These are phyloP conservation scores for Salix udensis DNA, from an alignment of 345 rosid genomes.

Conservation along the genomic window DNA sequence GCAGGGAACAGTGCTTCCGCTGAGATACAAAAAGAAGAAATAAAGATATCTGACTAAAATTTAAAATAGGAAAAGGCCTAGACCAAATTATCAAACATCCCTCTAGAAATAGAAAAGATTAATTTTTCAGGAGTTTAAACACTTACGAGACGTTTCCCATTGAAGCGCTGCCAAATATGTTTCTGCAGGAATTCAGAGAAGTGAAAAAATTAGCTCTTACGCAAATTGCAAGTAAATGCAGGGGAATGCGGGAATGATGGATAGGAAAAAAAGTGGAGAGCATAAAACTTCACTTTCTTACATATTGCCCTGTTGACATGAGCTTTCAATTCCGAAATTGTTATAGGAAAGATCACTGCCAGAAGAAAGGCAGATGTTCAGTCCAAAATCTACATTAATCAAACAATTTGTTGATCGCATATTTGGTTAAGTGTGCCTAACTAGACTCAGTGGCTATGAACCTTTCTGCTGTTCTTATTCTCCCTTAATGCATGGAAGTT, in stretches of 20 bases:
- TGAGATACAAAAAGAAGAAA: no score
- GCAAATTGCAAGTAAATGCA: not conserved
- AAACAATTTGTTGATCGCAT: conserved; percentile 24
- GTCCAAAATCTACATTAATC: no score
- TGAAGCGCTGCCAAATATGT: conserved; percentile 38
- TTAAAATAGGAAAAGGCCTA: no score
- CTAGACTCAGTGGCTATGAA: not conserved
- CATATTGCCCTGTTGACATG: conserved; percentile 13
- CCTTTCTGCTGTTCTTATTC: not conserved
- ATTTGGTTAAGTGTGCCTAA: conserved; percentile 32
- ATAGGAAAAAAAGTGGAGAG: not conserved
- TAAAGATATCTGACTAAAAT: no score
- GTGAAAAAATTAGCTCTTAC: no score
- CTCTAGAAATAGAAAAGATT: no score
- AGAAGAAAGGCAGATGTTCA: not conserved
- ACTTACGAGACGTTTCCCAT: conserved; percentile 25
- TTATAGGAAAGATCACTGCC: conserved; percentile 4
- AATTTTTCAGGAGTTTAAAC: no score
- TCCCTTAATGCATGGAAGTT: not conserved
- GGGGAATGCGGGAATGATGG: not conserved
- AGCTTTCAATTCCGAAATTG: not conserved
- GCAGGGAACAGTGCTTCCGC: not conserved
- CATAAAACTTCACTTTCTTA: conserved; percentile 15
- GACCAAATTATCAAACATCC: no score
- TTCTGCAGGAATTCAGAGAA: conserved; percentile 20